Evolutionary conservation across 352 stramenopile genomes (phyloP), one percentile per base, ranked within the genome.

Genomic region (Phytophthora aleatoria): DNA sequence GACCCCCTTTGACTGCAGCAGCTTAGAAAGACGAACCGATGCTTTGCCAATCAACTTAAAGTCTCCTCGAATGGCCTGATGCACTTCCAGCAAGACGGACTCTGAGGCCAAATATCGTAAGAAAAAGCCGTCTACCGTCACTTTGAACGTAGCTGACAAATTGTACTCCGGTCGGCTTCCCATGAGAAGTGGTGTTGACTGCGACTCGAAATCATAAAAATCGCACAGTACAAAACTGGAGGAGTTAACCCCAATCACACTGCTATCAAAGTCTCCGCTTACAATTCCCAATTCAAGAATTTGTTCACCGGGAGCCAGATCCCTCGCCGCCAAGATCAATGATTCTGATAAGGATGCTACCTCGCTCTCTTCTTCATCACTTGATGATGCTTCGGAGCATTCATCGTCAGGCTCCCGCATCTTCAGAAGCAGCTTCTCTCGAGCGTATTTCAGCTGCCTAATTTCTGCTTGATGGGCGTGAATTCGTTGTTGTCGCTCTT

Each of bases 151-250:
- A 11, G 89, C 83, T 7, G 92, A 91, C 54, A 98, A 95, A 64
- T 97, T 96, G 74, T 96, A 98, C 15, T 85, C 76, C 2, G 93
- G 94, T 15, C 76, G 74, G 36, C 58, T 82, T 26, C 94, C 94
- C 10, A 90, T 76, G 11, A 97, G 51, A 31, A 98, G 70, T 26
- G 93, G 77, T 36, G 93, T 98, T 43, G 91, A 87, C 71, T 98
- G 92, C 1, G 90, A 97, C 67, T 98, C 93, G 58, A 97, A 98
- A 63, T 98, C 91, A 63, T 96, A 98, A 58, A 98, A 98, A 57
- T 98, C 94, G 31, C 95, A 91, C 15, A 98, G 61, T 6, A 97
- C 77, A 61, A 98, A 98, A 12, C 91, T 97, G 1, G 89, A 97
- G 2, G 83, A 76, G 53, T 83, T 93, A 12, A 71, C 69, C 6